A percentile compares a stretch with the other conserved stretches of the same genome.
These are phyloP conservation scores for Kodamaea restingae DNA, from an alignment of 805 yeast species.

Conservation along the genomic window DNA sequence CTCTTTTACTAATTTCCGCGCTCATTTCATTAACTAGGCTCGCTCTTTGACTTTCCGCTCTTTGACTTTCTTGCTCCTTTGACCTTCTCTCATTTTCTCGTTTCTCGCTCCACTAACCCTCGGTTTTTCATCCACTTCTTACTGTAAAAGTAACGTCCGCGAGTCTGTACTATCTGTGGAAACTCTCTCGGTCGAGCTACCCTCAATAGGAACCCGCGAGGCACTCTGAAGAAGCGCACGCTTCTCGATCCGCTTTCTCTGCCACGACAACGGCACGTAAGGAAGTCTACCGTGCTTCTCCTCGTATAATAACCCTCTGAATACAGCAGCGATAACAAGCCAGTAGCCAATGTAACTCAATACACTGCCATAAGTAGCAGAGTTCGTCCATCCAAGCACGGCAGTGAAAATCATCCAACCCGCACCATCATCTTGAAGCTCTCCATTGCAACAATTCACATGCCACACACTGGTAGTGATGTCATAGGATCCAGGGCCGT, in stretches of 20 bases:
- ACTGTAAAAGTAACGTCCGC: background rate
- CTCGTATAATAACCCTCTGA: slow-evolving; percentile 43
- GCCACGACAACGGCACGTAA: slow-evolving; percentile 56
- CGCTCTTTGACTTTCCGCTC: too few relatives aligned
- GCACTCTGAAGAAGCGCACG: slow-evolving; percentile 10
- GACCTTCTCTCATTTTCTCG: too few relatives aligned
- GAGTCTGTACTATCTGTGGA: background rate
- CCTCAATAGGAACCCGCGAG: too few relatives aligned
- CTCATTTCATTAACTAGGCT: too few relatives aligned
- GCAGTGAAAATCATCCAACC: slow-evolving; percentile 91
- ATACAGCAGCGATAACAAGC: slow-evolving; percentile 46
- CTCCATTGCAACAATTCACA: slow-evolving; percentile 90
- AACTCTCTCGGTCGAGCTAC: too few relatives aligned
- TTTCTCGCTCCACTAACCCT: too few relatives aligned
- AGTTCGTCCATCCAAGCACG: slow-evolving; percentile 88
- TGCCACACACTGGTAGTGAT: slow-evolving; percentile 82
- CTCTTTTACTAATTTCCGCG: too few relatives aligned
- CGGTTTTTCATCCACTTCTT: too few relatives aligned
- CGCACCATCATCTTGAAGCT: slow-evolving; percentile 61
- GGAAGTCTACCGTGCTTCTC: slow-evolving; percentile 35
- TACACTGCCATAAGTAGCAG: slow-evolving; percentile 89
- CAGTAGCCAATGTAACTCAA: slow-evolving; percentile 69
- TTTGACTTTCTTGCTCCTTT: too few relatives aligned
- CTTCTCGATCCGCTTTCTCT: slow-evolving; percentile 50
- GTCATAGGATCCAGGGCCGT: slow-evolving; percentile 92